Evolutionary conservation across 805 yeast genomes (phyloP).

Genomic region (Blastobotrys attinorum): DNA sequence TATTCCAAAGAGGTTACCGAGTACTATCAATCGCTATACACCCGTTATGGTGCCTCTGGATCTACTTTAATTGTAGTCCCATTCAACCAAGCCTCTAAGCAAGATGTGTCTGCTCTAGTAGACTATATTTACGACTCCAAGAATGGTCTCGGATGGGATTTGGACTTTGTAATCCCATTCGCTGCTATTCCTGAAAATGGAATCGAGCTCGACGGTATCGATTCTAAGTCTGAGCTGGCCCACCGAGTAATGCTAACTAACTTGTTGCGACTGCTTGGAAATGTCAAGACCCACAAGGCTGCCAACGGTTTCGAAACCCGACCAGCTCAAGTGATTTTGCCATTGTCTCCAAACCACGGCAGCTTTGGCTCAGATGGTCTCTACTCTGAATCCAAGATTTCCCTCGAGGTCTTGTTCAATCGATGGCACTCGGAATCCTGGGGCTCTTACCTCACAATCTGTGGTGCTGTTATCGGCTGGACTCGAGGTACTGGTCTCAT

Average conservation of each 20-base stretch:
- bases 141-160: conserved; percentile 95
- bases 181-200: conserved; percentile 99
- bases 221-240: conserved; percentile 93
- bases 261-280: conserved; percentile 85
- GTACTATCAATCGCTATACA: conserved; percentile 87
- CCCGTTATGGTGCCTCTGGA: conserved; percentile 88
- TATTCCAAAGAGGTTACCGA: conserved; percentile 92
- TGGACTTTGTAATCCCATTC: conserved; percentile 92
- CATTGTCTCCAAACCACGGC: conserved; percentile 98
- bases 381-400: conserved; percentile 94
- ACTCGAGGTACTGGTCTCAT: conserved; percentile 99
- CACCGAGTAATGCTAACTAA: conserved; percentile 98
- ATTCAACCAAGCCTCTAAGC: conserved; percentile 95
- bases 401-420: conserved; percentile 93
- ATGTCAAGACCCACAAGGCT: conserved; percentile 75
- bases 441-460: conserved; percentile 86
- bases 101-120: conserved; percentile 81
- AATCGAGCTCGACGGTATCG: conserved; percentile 85
- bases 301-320: conserved; percentile 77
- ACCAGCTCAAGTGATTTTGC: conserved; percentile 96
- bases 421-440: conserved; percentile 98
- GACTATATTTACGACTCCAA: conserved; percentile 76
- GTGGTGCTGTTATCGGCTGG: conserved; percentile 99
- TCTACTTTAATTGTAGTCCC: conserved; percentile 94
- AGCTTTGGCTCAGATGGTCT: conserved; percentile 98